These are phyloP conservation scores for Solanum etuberosum DNA, from an alignment of 257 asterid species.

Conservation along the genomic window DNA sequence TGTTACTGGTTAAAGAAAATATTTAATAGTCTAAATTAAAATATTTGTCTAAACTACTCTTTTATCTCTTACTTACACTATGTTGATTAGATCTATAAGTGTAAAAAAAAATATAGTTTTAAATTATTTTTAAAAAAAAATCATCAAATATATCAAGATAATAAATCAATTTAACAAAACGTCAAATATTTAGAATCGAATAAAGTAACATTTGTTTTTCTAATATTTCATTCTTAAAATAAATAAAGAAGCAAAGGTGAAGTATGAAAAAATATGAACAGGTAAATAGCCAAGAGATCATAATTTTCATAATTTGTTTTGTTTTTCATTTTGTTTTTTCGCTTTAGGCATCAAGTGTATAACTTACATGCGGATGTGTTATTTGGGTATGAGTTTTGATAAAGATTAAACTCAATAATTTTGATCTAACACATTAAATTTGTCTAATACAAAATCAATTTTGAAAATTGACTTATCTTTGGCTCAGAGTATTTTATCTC, in stretches of 20 bases:
- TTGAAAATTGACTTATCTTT: too few species aligned
- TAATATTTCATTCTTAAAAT: neutral
- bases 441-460: too few species aligned
- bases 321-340: neutral
- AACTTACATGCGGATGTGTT: neutral
- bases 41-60: neutral
- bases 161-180: neutral
- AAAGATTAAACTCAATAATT: too few species aligned
- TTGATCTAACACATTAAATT: too few species aligned
- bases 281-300: neutral
- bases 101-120: neutral
- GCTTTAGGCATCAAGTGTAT: neutral
- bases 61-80: neutral
- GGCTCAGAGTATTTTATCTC: too few species aligned
- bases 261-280: neutral
- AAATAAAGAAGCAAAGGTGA: neutral
- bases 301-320: neutral
- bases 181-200: neutral
- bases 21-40: too few species aligned
- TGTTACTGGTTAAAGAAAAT: neutral
- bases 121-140: neutral
- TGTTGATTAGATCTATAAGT: neutral
- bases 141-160: neutral
- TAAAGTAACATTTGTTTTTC: neutral
- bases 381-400: neutral